phyloP scores from a whole-genome alignment of 345 rosid species.

The Ceriops zippeliana region DNA sequence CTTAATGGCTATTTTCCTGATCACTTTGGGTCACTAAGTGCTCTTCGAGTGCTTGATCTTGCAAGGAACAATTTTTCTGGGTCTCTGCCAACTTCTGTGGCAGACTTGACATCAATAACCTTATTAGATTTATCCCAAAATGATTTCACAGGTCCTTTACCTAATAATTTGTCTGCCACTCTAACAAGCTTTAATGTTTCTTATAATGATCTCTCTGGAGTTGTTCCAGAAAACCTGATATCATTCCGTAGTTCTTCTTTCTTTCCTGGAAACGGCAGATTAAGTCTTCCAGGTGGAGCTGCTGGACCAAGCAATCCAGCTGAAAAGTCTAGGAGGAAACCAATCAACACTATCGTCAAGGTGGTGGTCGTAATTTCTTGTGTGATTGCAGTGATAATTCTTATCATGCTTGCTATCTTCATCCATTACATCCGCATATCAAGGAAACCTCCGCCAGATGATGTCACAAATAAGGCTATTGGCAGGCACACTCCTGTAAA shows the following conservation, averaged over 20 bases:
- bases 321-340: conserved; percentile 48
- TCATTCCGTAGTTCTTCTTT: conserved; percentile 74
- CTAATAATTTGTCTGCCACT: conserved; percentile 55
- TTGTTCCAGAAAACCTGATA: conserved; percentile 79
- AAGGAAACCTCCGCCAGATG: conserved; percentile 46
- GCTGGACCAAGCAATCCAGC: conserved; percentile 43
- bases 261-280: conserved; percentile 69
- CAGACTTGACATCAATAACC: conserved; percentile 53
- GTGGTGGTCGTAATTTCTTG: conserved; percentile 70
- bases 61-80: conserved; percentile 84
- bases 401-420: conserved; percentile 72
- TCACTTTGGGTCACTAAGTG: conserved; percentile 54
- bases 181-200: conserved; percentile 74
- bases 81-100: conserved; percentile 76
- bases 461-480: conserved; percentile 42
- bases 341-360: conserved; percentile 50
- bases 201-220: conserved; percentile 80
- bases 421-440: conserved; percentile 57
- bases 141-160: conserved; percentile 72
- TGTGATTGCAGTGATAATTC: conserved; percentile 60
- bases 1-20: conserved; percentile 71
- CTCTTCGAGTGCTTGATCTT: conserved; percentile 68
- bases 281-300: conserved; percentile 49
- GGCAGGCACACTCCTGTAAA: conserved; percentile 40
- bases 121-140: conserved; percentile 77